Evolutionary conservation across 176 grass and related monocot species (phyloP).

Genomic region (Raddia guianensis): DNA sequence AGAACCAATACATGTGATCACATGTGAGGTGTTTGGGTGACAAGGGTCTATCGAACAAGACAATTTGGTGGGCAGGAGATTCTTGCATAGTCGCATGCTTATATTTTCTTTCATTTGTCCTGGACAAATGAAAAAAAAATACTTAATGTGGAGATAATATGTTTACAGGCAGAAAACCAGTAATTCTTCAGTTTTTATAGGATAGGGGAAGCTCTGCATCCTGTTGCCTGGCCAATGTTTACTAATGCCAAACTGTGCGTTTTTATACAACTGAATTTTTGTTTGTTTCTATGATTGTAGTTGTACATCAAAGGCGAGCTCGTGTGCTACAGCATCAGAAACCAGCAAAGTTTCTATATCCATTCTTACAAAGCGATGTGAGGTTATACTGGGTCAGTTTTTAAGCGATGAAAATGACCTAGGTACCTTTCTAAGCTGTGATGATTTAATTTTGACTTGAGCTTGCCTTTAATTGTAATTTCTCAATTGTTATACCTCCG

Average conservation of each 20-base stretch:
- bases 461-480: constrained; percentile 25
- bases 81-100: neutral
- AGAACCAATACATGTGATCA: neutral
- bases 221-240: neutral
- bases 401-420: constrained; percentile 84
- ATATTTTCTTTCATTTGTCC: neutral
- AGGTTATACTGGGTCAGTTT: constrained; percentile 89
- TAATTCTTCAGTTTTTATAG: neutral
- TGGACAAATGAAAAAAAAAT: too few species aligned
- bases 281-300: constrained; percentile 55
- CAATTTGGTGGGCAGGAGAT: constrained; percentile 7
- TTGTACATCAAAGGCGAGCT: constrained; percentile 50
- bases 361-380: constrained; percentile 89
- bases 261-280: constrained; percentile 26
- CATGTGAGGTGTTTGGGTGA: constrained; percentile 12
- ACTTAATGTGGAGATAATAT: neutral
- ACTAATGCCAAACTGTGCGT: neutral
- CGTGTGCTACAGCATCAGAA: constrained; percentile 56
- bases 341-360: constrained; percentile 74
- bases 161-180: neutral
- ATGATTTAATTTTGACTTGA: constrained; percentile 31
- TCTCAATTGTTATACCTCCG: neutral
- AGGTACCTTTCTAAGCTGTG: constrained; percentile 55
- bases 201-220: neutral
- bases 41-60: neutral